Base-by-base conservation (phyloP, 352 stramenopile species). In the Peronospora tabacina region DNA sequence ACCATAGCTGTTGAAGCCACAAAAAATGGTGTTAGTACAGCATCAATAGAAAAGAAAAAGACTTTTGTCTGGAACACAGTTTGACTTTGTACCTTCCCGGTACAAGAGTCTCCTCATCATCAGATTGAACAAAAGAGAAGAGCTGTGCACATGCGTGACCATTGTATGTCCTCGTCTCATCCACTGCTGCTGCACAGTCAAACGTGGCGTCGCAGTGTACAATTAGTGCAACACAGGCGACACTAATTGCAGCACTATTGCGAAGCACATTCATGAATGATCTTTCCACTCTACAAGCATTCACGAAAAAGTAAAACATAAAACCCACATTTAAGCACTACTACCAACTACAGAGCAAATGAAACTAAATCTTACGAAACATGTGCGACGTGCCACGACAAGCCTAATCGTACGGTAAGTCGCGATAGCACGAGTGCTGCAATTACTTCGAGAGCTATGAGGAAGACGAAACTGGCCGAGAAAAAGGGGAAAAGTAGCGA, bases 401-500 rank as follows among this genome's bases (percentile, higher is more conserved):
- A 70, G 9, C 74, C 70, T 8, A 85, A 49, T 34, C 63, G 66
- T 43, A 63, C 70, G 24, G 66, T 80, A 15, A 84, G 56, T 7
- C 76, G 67, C 24, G 70, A 75, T 7, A 90, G 55, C 22, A 81
- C 72, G 5, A 85, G 62, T 45, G 68, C 65, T 70, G 85, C 82
- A 17, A 87, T 46, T 49, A 87, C 55, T 42, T 94, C 79, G 7
- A 94, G 64, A 2, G 77, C 40, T 16, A 87, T 70, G 10, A 94
- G 58, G 32, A 89, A 85, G 42, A 81, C 62, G 35, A 94, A 85
- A 49, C 72, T 90, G 17, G 78, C 71, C 8, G 72, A 89, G 56
- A 94, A 94, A 51, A 94, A 91, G 7, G 82, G 82, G 24, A 94
- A 90, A 11, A 94, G 48, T 10, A 94, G 63, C 59, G 82, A 87